These are phyloP conservation scores for Saccharomycopsis crataegensis DNA, from an alignment of 1,139 yeast species.

Conservation along the genomic window DNA sequence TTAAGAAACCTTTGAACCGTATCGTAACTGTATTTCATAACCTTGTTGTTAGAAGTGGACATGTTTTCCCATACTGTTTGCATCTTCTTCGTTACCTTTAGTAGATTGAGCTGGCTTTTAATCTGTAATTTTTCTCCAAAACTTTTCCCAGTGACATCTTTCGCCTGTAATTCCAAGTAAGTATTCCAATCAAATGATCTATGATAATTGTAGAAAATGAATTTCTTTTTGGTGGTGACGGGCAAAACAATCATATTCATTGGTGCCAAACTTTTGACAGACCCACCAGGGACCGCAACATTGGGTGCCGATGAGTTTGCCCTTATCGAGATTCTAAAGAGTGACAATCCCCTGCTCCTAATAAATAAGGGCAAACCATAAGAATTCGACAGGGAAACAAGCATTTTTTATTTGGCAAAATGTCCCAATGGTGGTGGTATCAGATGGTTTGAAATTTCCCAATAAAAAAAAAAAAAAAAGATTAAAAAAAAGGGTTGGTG, in stretches of 20 bases:
- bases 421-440: no score
- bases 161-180: slow-evolving; percentile 6
- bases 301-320: background rate
- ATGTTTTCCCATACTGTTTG: slow-evolving; percentile 36
- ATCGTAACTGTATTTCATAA: slow-evolving; percentile 37
- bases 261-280: slow-evolving; percentile 4
- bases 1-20: slow-evolving; percentile 35
- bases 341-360: background rate
- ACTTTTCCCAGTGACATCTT: background rate
- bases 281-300: background rate
- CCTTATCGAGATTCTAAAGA: background rate
- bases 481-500: no score
- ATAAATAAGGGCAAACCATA: no score
- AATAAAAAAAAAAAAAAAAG: no score
- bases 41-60: slow-evolving; percentile 33
- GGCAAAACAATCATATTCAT: slow-evolving; percentile 16
- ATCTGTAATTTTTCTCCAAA: background rate
- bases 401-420: no score
- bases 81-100: background rate
- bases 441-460: no score
- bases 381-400: no score
- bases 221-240: slow-evolving; percentile 13
- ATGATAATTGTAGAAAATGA: slow-evolving; percentile 15
- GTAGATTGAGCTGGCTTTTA: background rate
- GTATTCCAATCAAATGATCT: slow-evolving; percentile 3